Evolutionary conservation across 495 filamentous ascomycete genomes (phyloP).

Genomic region (Penicillium turbatum): DNA sequence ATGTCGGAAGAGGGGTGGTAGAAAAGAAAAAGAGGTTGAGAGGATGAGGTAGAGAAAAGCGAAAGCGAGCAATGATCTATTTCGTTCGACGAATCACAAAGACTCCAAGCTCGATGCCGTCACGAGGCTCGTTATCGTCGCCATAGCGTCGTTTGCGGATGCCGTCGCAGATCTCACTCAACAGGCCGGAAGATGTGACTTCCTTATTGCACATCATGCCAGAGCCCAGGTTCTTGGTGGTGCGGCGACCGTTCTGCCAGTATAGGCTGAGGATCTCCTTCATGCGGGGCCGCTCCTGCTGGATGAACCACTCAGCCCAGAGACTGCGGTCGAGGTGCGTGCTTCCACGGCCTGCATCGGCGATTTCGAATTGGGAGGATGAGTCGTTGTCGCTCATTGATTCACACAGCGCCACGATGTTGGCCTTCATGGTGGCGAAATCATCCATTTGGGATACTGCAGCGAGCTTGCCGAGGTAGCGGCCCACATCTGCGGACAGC

Average conservation of each 20-base stretch:
- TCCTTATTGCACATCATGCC: conserved; percentile 38
- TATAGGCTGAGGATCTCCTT: conserved; percentile 56
- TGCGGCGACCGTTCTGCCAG: conserved; percentile 48
- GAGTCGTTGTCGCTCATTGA: conserved; percentile 41
- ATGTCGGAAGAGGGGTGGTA: conserved; percentile 15
- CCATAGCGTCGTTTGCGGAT: conserved; percentile 48
- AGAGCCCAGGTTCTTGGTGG: conserved; percentile 33
- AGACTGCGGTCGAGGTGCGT: conserved; percentile 52
- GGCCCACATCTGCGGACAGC: conserved; percentile 56
- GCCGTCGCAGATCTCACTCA: conserved; percentile 62
- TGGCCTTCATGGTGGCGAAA: conserved; percentile 51
- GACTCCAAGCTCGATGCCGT: conserved; percentile 58
- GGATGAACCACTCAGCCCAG: conserved; percentile 69
- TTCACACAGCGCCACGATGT: conserved; percentile 47
- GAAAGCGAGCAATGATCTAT: conserved; percentile 17
- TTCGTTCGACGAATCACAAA: conserved; percentile 55
- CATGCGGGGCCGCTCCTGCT: conserved; percentile 66
- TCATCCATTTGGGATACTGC: conserved; percentile 55
- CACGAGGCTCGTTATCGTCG: conserved; percentile 39
- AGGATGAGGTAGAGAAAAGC: background rate
- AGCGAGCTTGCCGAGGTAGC: conserved; percentile 54
- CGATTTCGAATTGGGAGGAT: conserved; percentile 44
- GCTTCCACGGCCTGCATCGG: conserved; percentile 50
- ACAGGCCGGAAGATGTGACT: conserved; percentile 50
- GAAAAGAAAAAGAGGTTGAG: conserved; percentile 8